These are phyloP conservation scores for Boletus calvinii DNA, from an alignment of 1,284 basidiomycete species.

Conservation along the genomic window DNA sequence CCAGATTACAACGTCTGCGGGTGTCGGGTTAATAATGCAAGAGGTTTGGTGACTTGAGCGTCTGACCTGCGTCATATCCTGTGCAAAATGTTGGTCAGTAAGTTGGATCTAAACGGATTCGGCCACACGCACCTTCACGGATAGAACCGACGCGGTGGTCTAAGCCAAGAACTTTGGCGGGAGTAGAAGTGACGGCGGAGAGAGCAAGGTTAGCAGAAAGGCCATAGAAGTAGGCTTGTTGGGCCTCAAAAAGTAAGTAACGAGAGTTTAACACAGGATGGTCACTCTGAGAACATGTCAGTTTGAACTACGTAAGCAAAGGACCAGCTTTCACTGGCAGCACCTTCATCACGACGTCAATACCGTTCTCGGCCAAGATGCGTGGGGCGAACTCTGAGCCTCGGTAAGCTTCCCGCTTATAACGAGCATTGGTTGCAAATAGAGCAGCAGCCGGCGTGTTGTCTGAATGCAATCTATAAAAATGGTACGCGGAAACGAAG, in stretches of 20 bases:
- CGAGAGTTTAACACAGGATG: slow-evolving; percentile 78
- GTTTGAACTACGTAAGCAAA: neutral
- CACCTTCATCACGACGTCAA: slow-evolving; percentile 80
- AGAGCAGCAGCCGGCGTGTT: slow-evolving; percentile 68
- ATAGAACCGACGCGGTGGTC: slow-evolving; percentile 82
- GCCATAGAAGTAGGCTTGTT: slow-evolving; percentile 83
- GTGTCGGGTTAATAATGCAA: neutral
- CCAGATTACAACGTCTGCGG: slow-evolving; percentile 61
- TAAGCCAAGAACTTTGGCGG: slow-evolving; percentile 75
- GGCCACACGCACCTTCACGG: slow-evolving; percentile 46
- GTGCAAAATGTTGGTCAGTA: slow-evolving; percentile 1
- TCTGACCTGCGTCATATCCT: slow-evolving; percentile 50
- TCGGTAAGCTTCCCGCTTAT: slow-evolving; percentile 85
- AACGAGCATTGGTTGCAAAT: slow-evolving; percentile 67
- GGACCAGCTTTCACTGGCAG: neutral
- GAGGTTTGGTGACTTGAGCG: neutral
- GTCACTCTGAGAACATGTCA: slow-evolving; percentile 51
- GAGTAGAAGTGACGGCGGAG: slow-evolving; percentile 73
- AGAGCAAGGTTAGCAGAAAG: slow-evolving; percentile 60
- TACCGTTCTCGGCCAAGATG: slow-evolving; percentile 72
- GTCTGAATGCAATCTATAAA: slow-evolving; percentile 28
- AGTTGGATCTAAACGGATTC: slow-evolving; percentile 21
- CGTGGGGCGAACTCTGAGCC: slow-evolving; percentile 84
- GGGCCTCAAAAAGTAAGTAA: slow-evolving; percentile 80
- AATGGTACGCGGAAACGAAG: neutral